Conservation (phyloP, 2,329 filamentous ascomycete species). For the Arthroderma sp. region DNA sequence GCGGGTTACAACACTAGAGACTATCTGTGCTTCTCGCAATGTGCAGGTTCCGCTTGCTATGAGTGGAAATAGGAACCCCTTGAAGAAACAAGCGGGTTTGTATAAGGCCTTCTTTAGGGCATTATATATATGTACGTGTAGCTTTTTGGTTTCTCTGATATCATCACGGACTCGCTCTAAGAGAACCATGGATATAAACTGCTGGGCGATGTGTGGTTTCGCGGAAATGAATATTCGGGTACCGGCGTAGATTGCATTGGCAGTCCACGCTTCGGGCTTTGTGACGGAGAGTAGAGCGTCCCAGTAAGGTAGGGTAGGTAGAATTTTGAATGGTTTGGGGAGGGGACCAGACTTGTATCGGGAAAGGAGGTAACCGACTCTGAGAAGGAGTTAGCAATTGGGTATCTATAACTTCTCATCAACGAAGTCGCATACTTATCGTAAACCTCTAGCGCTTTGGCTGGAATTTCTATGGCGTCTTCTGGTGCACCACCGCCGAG, state of each 20-base stretch:
- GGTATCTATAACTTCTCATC: neutral
- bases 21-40: constrained; percentile 79
- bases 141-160: constrained; percentile 84
- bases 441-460: constrained; percentile 89
- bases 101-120: constrained; percentile 84
- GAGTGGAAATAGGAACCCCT: constrained; percentile 85
- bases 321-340: constrained; percentile 94
- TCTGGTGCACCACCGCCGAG: constrained; percentile 51
- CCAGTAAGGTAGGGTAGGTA: constrained; percentile 86
- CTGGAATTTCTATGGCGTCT: constrained; percentile 74
- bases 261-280: constrained; percentile 64
- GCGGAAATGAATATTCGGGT: constrained; percentile 85
- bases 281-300: constrained; percentile 76
- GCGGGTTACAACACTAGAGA: constrained; percentile 71
- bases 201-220: constrained; percentile 66
- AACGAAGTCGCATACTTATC: constrained; percentile 51
- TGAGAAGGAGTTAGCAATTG: constrained; percentile 23
- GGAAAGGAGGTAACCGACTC: constrained; percentile 74
- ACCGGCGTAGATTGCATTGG: constrained; percentile 75
- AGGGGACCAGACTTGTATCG: constrained; percentile 94
- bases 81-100: constrained; percentile 93
- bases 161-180: constrained; percentile 86
- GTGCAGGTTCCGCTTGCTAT: constrained; percentile 79
- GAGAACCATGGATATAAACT: constrained; percentile 76
- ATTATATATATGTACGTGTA: constrained; percentile 93